Percentiles rank a stretch among this genome's conserved stretches.
phyloP scores from a whole-genome alignment of 768 basidiomycete genomes.

The Pulveroboletus sp. region DNA sequence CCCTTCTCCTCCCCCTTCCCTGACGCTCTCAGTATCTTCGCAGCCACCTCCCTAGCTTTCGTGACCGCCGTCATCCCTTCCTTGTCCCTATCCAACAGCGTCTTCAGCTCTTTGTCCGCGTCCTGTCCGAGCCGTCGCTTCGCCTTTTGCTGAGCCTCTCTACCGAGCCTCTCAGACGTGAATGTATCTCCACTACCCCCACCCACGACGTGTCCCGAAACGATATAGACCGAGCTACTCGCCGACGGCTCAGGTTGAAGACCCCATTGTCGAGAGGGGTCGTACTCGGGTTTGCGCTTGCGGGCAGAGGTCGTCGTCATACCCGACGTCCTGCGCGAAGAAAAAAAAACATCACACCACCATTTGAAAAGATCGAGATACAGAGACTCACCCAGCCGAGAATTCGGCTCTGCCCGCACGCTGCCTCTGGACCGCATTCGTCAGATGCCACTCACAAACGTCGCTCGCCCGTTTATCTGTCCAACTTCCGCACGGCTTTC shows the following conservation, averaged over 20 bases:
- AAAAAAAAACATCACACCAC: neutral
- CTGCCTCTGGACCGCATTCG: slow-evolving; percentile 70
- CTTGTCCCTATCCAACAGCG: slow-evolving; percentile 60
- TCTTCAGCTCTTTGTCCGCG: slow-evolving; percentile 59
- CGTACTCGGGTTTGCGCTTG: slow-evolving; percentile 55
- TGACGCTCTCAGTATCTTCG: slow-evolving; percentile 24
- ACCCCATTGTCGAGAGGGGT: slow-evolving; percentile 75
- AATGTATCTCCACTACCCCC: slow-evolving; percentile 45
- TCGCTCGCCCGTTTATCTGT: slow-evolving; percentile 85
- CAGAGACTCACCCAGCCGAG: slow-evolving; percentile 60
- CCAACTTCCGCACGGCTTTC: slow-evolving; percentile 83
- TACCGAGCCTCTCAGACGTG: slow-evolving; percentile 68
- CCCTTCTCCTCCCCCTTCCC: slow-evolving; percentile 13
- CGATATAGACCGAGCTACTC: slow-evolving; percentile 65
- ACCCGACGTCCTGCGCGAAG: slow-evolving; percentile 61
- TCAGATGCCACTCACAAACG: slow-evolving; percentile 91
- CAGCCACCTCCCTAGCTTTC: slow-evolving; percentile 51
- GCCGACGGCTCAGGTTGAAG: slow-evolving; percentile 50
- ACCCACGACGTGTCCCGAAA: slow-evolving; percentile 74
- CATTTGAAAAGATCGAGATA: neutral
- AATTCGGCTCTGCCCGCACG: slow-evolving; percentile 86
- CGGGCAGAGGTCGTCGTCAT: slow-evolving; percentile 50
- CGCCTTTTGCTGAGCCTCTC: slow-evolving; percentile 76
- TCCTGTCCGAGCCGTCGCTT: slow-evolving; percentile 60
- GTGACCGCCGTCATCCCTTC: slow-evolving; percentile 66